Percentiles rank a stretch among this genome's conserved stretches.
Conservation (phyloP, 345 rosid genomes). For the Microthlaspi erraticum region DNA sequence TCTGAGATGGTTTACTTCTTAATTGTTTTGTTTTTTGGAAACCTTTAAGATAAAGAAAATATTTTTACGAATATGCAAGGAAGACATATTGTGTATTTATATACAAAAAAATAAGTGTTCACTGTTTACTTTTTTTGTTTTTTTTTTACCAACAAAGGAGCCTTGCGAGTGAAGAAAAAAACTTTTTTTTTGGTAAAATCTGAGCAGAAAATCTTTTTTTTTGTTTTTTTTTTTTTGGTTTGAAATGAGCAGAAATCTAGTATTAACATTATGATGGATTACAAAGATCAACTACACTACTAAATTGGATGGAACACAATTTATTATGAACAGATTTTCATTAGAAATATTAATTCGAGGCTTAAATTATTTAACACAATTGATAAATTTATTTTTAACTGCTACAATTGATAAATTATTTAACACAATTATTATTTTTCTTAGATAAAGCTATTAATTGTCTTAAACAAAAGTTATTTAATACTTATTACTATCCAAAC, state of each 20-base stretch:
- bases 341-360: too few relatives aligned
- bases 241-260: too few relatives aligned
- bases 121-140: too few relatives aligned
- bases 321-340: not conserved
- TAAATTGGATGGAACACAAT: not conserved
- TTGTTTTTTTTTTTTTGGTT: too few relatives aligned
- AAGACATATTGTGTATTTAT: slow-evolving; percentile 9
- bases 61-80: not conserved
- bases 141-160: not conserved
- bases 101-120: not conserved
- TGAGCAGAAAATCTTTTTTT: too few relatives aligned
- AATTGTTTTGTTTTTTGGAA: not conserved
- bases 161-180: not conserved
- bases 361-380: not conserved
- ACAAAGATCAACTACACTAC: not conserved
- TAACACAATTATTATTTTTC: too few relatives aligned
- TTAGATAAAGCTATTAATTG: too few relatives aligned
- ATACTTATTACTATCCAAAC: too few relatives aligned
- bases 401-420: too few relatives aligned
- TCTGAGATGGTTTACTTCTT: not conserved
- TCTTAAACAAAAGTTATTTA: too few relatives aligned
- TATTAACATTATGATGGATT: not conserved
- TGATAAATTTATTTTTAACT: not conserved
- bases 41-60: not conserved
- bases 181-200: too few relatives aligned